These are phyloP conservation scores for Coemansia sp. DNA, from an alignment of 192 early-diverging fungal species.

Conservation along the genomic window DNA sequence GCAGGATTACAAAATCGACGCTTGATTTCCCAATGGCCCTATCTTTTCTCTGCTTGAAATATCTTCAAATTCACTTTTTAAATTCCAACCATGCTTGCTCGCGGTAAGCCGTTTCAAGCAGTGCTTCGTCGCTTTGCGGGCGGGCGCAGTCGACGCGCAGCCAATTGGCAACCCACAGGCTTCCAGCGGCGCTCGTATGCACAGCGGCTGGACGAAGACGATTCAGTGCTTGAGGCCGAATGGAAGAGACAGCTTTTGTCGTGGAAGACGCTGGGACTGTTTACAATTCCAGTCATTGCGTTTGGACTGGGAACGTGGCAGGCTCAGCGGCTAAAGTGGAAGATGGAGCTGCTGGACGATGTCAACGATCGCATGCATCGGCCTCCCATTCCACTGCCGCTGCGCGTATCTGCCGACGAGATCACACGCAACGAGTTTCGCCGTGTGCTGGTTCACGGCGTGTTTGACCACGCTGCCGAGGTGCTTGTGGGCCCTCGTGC, in stretches of 20 bases:
- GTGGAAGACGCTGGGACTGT: constrained; percentile 54
- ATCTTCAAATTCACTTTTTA: not conserved
- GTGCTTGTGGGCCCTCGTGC: constrained; percentile 81
- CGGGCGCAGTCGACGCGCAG: not conserved
- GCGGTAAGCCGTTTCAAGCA: constrained; percentile 7
- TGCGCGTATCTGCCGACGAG: constrained; percentile 58
- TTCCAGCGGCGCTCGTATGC: constrained; percentile 31
- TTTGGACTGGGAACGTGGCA: constrained; percentile 86
- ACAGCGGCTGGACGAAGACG: constrained; percentile 45
- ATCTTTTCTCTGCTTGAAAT: not conserved
- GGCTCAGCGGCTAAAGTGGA: constrained; percentile 84
- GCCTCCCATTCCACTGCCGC: constrained; percentile 67
- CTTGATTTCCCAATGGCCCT: constrained; percentile 4
- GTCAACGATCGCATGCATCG: constrained; percentile 65
- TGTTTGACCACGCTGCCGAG: constrained; percentile 70
- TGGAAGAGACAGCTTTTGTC: constrained; percentile 49
- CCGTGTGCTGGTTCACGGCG: constrained; percentile 69
- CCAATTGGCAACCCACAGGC: not conserved
- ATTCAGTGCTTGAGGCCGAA: constrained; percentile 38
- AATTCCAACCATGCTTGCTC: constrained; percentile 7
- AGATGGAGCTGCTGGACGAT: constrained; percentile 73
- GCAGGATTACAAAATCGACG: constrained; percentile 62
- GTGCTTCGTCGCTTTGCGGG: constrained; percentile 2
- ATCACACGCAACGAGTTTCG: constrained; percentile 72
- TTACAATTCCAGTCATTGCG: constrained; percentile 42